phyloP scores from a whole-genome alignment of 768 basidiomycete genomes.

The Galerina marginata region DNA sequence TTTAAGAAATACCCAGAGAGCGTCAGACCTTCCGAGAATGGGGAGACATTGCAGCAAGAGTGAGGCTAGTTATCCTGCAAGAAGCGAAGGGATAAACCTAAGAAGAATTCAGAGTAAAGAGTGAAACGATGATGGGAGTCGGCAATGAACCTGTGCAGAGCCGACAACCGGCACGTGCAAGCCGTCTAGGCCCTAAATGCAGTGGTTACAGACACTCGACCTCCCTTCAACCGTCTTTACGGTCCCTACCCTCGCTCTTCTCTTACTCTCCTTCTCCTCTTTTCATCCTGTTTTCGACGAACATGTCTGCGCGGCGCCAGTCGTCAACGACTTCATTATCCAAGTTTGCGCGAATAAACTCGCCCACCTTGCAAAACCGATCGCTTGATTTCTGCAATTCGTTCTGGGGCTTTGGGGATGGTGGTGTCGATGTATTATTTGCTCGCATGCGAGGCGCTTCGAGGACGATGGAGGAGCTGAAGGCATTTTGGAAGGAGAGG shows the following conservation, averaged over 20 bases:
- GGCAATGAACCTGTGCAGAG: neutral
- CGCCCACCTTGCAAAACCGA: conserved; percentile 51
- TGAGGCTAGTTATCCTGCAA: no score
- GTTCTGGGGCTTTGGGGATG: conserved; percentile 91
- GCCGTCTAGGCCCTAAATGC: neutral
- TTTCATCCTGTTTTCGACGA: conserved; percentile 4
- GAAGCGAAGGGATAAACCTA: no score
- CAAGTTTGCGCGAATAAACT: conserved; percentile 64
- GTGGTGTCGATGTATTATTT: conserved; percentile 89
- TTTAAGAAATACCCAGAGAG: no score
- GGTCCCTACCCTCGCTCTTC: neutral
- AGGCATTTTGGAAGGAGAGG: conserved; percentile 94
- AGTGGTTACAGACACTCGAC: neutral
- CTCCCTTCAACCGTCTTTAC: conserved; percentile 4
- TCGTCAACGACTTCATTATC: conserved; percentile 82
- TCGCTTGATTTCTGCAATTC: conserved; percentile 94
- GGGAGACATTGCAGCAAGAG: no score
- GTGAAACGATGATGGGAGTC: no score
- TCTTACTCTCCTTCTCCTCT: neutral
- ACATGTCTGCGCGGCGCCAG: conserved; percentile 79
- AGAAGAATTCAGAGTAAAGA: no score
- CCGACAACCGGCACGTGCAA: neutral
- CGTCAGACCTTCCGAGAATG: no score
- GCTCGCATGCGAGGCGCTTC: conserved; percentile 86
- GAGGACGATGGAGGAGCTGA: conserved; percentile 88